phyloP scores from a whole-genome alignment of 140 eudicot genomes.

The Ambrosia hybrid region DNA sequence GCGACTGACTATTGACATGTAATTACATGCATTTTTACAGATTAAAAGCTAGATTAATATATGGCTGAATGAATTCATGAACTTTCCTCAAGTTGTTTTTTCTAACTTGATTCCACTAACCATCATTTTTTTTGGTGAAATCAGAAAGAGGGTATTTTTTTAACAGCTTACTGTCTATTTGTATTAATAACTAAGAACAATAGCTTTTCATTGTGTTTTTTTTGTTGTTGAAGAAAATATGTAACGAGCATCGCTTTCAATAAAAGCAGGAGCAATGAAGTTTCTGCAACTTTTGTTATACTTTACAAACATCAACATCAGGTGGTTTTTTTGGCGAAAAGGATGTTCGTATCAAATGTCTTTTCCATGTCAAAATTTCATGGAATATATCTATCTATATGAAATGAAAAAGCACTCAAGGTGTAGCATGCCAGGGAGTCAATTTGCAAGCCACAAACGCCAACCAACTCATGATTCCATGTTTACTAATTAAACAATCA shows the following conservation, averaged over 20 bases:
- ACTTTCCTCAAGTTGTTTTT: too few relatives aligned
- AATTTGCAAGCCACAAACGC: not conserved
- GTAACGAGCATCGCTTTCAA: conserved; percentile 16
- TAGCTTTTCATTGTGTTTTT: not conserved
- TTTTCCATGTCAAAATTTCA: not conserved
- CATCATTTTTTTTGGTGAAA: too few relatives aligned
- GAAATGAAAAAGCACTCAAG: not conserved
- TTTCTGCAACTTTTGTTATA: conserved; percentile 19
- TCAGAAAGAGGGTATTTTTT: too few relatives aligned
- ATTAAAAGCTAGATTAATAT: too few relatives aligned
- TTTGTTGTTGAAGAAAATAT: not conserved
- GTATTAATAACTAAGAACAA: too few relatives aligned
- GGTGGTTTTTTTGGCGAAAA: conserved; percentile 10
- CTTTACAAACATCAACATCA: conserved; percentile 22
- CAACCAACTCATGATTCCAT: not conserved
- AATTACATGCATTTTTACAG: too few relatives aligned
- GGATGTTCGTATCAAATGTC: conserved; percentile 18
- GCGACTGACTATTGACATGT: not conserved
- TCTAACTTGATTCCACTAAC: too few relatives aligned
- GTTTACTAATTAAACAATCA: too few relatives aligned
- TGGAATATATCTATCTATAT: conserved; percentile 17
- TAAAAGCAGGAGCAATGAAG: conserved; percentile 11
- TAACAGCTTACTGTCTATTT: too few relatives aligned
- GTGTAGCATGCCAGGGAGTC: conserved; percentile 16
- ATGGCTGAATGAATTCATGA: too few relatives aligned